These are phyloP conservation scores for Dryas octopetala DNA, from an alignment of 306 rosid species.

Conservation along the genomic window DNA sequence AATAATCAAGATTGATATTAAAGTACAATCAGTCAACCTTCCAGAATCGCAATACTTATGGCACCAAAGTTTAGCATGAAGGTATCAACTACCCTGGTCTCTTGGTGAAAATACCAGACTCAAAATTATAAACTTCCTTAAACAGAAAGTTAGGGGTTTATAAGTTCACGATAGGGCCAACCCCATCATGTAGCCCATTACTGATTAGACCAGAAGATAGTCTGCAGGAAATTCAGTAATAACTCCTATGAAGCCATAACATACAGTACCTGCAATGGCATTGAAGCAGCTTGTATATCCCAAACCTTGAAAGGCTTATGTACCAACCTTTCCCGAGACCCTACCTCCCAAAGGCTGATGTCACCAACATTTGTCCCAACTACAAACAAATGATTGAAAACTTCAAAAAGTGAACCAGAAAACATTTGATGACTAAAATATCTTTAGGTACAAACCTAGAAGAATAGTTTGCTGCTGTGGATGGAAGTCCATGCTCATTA, in stretches of 20 bases:
- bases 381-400: constrained; percentile 18
- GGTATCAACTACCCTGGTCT: not conserved
- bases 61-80: not conserved
- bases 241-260: not conserved
- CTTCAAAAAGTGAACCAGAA: not conserved
- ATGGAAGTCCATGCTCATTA: constrained; percentile 51
- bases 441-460: constrained; percentile 31
- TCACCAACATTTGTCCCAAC: constrained; percentile 53
- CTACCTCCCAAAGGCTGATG: constrained; percentile 48
- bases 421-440: not conserved
- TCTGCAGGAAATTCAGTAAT: not conserved
- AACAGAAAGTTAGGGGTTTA: not conserved
- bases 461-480: constrained; percentile 42
- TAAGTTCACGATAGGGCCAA: not conserved
- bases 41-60: not conserved
- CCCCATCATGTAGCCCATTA: not conserved
- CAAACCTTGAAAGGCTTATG: constrained; percentile 43
- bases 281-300: constrained; percentile 37
- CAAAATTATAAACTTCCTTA: not conserved
- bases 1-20: constrained; percentile 1
- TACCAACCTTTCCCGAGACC: constrained; percentile 42
- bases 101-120: constrained; percentile 4
- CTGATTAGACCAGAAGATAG: not conserved
- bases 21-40: constrained; percentile 17
- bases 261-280: constrained; percentile 37